Evolutionary conservation across 2,329 filamentous ascomycete genomes (phyloP), one percentile per base, ranked within the genome.

Genomic region (Colletotrichum truncatum): DNA sequence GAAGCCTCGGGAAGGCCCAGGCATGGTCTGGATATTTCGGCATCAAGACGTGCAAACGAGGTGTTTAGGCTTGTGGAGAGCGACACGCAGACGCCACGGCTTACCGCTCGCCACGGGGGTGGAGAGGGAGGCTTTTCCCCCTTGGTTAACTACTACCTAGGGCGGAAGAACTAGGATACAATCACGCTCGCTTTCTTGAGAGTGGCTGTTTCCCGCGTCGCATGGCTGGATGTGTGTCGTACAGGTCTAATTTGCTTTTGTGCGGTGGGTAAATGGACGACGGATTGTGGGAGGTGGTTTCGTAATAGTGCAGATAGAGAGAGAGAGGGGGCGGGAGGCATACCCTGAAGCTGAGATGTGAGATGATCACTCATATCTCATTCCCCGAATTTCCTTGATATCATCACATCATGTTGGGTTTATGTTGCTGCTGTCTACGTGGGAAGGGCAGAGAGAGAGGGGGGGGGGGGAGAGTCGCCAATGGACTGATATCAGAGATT

Each of bases 241-340:
- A 2, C n/a, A n/a, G n/a, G n/a, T n/a, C n/a, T n/a, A n/a, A n/a
- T n/a, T n/a, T n/a, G n/a, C n/a, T n/a, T 49, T 11, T 30, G n/a
- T 61, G 48, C 57, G 36, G 39, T 23, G n/a, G 48, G 6, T 21
- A 26, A 46, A 49, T 54, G 26, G 3, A 46, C 58, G 26, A 51
- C 25, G 16, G 45, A 28, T 34, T 23, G 10, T 26, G 16, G 23
- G 26, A 36, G 41, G n/a, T 21, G 49, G 26, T 23, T 54, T 51
- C 41, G 62, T 65, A 65, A 65, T 65, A n/a, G 28, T 62, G 56
- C 56, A 65, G 62, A 30, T 53, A 21, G 25, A 53, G 16, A 28
- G 39, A 26, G 3, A 23, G 1, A 7, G 25, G 9, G 34, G 28
- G 32, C 8, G 49, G 26, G 11, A 32, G 32, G 21, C 10, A 8